phyloP scores from a whole-genome alignment of 2,329 filamentous ascomycete genomes.

The Diaporthe eres region DNA sequence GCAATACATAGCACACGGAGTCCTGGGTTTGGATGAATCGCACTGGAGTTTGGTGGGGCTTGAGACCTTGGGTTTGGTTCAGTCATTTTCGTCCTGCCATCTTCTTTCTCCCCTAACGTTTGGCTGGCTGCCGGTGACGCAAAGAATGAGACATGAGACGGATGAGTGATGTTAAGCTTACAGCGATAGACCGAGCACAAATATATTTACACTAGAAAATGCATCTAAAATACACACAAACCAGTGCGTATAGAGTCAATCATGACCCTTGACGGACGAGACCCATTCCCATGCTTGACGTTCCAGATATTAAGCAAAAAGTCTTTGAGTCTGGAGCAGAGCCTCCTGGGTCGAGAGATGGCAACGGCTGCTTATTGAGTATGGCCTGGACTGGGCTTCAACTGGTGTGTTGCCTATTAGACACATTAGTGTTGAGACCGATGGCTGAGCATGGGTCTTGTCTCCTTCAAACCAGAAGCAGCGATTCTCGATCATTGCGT shows the following conservation, averaged over 20 bases:
- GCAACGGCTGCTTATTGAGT: background rate
- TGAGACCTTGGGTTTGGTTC: background rate
- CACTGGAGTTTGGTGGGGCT: background rate
- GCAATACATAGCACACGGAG: background rate
- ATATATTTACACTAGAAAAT: background rate
- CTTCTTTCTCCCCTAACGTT: background rate
- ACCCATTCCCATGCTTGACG: background rate
- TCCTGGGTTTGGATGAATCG: background rate
- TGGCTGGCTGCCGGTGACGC: background rate
- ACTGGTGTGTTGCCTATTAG: background rate
- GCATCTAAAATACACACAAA: background rate
- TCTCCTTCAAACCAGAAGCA: background rate
- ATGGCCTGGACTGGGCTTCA: background rate
- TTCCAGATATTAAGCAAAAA: background rate
- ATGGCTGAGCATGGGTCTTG: background rate
- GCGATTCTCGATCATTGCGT: background rate
- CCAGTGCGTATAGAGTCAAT: background rate
- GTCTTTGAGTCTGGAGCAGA: background rate
- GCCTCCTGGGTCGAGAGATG: too few relatives aligned
- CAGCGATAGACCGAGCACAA: background rate
- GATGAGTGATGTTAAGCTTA: background rate
- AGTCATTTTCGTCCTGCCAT: background rate
- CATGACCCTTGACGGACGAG: too few relatives aligned
- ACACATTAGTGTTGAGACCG: background rate
- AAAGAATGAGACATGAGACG: background rate